Evolutionary conservation across 805 yeast genomes (phyloP), one percentile per base, ranked within the genome.

Genomic region (Wickerhamiella kazuoi): DNA sequence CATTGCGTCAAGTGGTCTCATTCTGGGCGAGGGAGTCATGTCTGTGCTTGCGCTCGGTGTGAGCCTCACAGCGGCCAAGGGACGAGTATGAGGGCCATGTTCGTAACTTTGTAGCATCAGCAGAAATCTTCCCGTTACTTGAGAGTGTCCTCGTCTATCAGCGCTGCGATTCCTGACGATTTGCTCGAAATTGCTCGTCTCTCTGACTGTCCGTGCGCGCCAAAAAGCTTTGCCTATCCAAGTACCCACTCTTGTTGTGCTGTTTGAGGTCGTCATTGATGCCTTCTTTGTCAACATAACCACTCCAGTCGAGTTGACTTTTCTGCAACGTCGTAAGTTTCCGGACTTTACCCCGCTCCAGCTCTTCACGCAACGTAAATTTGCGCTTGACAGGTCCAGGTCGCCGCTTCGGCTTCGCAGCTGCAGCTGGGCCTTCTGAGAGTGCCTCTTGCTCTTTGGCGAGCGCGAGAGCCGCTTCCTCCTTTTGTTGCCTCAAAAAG

Each of bases 251-350:
- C 63, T 80, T 86, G 55, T 84, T 86, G 53, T 77, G 79, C 41
- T 71, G 68, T 36, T 67, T 69, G 52, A 90, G 69, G 45, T 90
- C 98, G 47, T 82, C 95, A 38, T 71, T 67, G 35, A 90, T 76
- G 41, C 84, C 84, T 46, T 76, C 75, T 46, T 79, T 69, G 59
- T 87, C 96, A 23, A 90, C 95, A 60, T 80, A 84, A 35, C 80
- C 73, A 1, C 93, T 93, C 94, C 97, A 90, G 59, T 90, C 98
- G 37, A 90, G 65, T 45, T 93, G 66, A 1, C 94, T 80, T 59
- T 90, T 90, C 55, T 90, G 97, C 46, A 90, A 63, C 0, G 98
- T 90, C 19, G 93, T 80, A 44, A 90, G 65, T 54, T 83, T 87
- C 24, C 81, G 74, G 48, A 79, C 75, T 46, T 77, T 72, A 2